Evolutionary conservation across 1,139 yeast genomes (phyloP).

Genomic region (Geotrichum reessii): DNA sequence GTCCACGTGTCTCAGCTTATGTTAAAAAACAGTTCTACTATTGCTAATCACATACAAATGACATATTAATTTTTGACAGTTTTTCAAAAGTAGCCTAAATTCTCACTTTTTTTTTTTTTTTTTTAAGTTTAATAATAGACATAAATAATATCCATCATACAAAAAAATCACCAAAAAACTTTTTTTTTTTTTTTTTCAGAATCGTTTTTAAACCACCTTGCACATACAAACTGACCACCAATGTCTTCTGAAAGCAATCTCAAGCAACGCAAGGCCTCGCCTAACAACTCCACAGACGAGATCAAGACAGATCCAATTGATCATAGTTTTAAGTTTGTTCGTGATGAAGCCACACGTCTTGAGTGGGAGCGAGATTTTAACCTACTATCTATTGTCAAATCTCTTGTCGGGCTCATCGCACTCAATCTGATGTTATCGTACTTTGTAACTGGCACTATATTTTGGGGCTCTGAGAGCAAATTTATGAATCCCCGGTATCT

Average conservation of each 20-base stretch:
- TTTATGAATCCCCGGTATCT: slow-evolving; percentile 46
- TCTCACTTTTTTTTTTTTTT: background rate
- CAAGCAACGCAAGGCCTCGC: slow-evolving; percentile 1
- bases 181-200: no score
- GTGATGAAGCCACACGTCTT: slow-evolving; percentile 15
- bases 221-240: background rate
- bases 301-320: background rate
- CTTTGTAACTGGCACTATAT: slow-evolving; percentile 34
- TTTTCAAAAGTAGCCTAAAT: background rate
- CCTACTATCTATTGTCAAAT: slow-evolving; percentile 42
- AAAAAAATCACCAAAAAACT: no score
- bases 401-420: slow-evolving; percentile 46
- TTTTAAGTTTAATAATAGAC: background rate
- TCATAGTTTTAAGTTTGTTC: background rate
- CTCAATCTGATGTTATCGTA: slow-evolving; percentile 43
- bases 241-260: background rate
- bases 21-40: background rate
- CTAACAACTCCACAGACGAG: background rate
- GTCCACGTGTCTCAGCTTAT: no score
- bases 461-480: slow-evolving; percentile 46
- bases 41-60: background rate
- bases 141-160: no score
- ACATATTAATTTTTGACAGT: background rate
- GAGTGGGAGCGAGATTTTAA: slow-evolving; percentile 21
- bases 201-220: no score